Conservation (phyloP, 2,329 filamentous ascomycete genomes). For the Trichoderma gracile region DNA sequence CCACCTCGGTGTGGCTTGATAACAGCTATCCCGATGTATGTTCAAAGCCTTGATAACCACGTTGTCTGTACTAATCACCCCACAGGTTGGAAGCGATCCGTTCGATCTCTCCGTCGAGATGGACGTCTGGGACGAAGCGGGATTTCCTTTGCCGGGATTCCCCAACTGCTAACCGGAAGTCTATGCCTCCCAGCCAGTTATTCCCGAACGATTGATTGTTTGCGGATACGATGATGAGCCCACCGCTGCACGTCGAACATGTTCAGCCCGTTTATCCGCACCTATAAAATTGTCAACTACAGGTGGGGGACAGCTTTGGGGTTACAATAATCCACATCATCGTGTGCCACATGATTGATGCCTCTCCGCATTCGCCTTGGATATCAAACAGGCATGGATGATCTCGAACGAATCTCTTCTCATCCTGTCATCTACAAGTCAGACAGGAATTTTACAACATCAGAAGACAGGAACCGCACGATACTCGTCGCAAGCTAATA, state of each 20-base stretch:
- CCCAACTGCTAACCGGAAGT: slow-evolving; percentile 4
- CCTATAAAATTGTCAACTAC: neutral
- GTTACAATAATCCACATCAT: neutral
- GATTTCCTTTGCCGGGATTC: slow-evolving; percentile 17
- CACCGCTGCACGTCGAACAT: neutral
- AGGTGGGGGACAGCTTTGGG: neutral
- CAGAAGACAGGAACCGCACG: no score
- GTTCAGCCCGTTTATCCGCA: slow-evolving; percentile 1
- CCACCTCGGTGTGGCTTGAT: slow-evolving; percentile 16
- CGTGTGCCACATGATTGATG: neutral
- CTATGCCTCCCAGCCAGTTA: neutral
- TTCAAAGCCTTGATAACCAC: neutral
- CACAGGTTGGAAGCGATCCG: slow-evolving; percentile 5
- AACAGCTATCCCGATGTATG: slow-evolving; percentile 18
- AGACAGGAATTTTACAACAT: no score
- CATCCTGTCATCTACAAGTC: neutral
- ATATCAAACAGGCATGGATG: neutral
- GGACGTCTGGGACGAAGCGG: slow-evolving; percentile 9
- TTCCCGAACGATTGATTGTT: neutral
- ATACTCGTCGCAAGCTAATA: no score
- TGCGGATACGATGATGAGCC: neutral
- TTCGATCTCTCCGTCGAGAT: slow-evolving; percentile 9
- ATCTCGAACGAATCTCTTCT: neutral
- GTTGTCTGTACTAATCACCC: neutral
- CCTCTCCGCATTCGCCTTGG: slow-evolving; percentile 5